Evolutionary conservation across 331 rosid genomes (phyloP).

Genomic region (Erythrophleum ivorense): DNA sequence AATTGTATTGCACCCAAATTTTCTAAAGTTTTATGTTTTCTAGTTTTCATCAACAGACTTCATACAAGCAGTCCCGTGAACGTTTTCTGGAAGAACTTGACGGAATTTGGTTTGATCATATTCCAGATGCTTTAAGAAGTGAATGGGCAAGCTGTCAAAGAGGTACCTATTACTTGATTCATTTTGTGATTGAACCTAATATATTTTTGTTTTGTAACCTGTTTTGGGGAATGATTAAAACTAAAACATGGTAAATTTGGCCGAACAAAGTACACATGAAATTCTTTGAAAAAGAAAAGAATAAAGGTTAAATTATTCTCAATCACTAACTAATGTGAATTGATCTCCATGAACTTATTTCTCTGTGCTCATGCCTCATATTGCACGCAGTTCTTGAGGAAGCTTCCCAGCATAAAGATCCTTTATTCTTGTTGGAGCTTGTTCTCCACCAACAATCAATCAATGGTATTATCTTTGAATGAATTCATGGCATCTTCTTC

Average conservation of each 20-base stretch:
- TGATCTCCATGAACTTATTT: constrained; percentile 18
- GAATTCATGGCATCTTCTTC: constrained; percentile 19
- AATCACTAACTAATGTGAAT: constrained; percentile 18
- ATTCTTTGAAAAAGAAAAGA: constrained; percentile 1
- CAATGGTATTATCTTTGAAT: constrained; percentile 47
- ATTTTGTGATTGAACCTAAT: constrained; percentile 32
- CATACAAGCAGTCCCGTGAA: constrained; percentile 63
- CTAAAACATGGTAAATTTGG: constrained; percentile 23
- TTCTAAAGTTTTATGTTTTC: constrained; percentile 78
- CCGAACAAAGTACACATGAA: neutral
- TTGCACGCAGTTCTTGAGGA: constrained; percentile 69
- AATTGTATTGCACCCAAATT: constrained; percentile 42
- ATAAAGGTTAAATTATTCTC: constrained; percentile 14
- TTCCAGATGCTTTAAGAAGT: constrained; percentile 65
- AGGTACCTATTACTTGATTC: constrained; percentile 51
- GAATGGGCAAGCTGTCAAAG: constrained; percentile 72
- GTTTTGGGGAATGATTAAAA: constrained; percentile 26
- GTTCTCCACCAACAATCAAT: constrained; percentile 51
- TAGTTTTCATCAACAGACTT: constrained; percentile 75
- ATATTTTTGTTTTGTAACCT: constrained; percentile 27
- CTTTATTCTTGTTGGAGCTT: constrained; percentile 65
- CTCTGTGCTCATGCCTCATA: constrained; percentile 30
- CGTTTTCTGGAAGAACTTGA: constrained; percentile 67
- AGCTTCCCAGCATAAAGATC: constrained; percentile 71
- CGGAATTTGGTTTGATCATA: constrained; percentile 85